These are phyloP conservation scores for Fusarium sp. DNA, from an alignment of 2,329 filamentous ascomycete genomes.

Conservation along the genomic window DNA sequence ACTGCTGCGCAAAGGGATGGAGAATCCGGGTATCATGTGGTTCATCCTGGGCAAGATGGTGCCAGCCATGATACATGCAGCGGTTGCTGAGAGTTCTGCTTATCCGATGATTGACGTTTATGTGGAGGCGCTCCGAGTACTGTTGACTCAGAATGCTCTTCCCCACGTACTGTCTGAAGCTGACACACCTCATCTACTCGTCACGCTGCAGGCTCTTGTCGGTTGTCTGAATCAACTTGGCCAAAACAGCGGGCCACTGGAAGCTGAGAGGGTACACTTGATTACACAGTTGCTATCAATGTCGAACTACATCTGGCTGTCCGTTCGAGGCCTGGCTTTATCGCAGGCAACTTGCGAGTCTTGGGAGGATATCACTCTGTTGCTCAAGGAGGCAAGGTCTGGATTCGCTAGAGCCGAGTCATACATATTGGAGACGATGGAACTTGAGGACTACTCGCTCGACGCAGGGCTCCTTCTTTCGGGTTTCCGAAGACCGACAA, in stretches of 20 bases:
- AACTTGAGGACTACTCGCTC: slow-evolving; percentile 28
- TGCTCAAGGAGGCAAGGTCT: slow-evolving; percentile 28
- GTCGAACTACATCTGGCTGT: slow-evolving; percentile 48
- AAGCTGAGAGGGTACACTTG: slow-evolving; percentile 43
- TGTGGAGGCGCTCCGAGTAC: slow-evolving; percentile 54
- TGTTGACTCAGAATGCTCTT: slow-evolving; percentile 51
- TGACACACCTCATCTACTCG: slow-evolving; percentile 48
- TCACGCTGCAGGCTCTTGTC: slow-evolving; percentile 48
- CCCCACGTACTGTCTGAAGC: slow-evolving; percentile 53
- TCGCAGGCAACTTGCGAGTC: slow-evolving; percentile 6
- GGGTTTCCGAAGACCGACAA: slow-evolving; percentile 22
- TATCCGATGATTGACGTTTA: slow-evolving; percentile 66
- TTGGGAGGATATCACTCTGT: slow-evolving; percentile 35
- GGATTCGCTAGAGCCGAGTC: slow-evolving; percentile 34
- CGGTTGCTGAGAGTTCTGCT: slow-evolving; percentile 48
- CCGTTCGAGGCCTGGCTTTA: slow-evolving; percentile 38
- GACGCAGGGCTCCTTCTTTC: slow-evolving; percentile 39
- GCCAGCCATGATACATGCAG: slow-evolving; percentile 61
- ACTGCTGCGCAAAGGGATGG: slow-evolving; percentile 63
- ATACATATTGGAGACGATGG: slow-evolving; percentile 33
- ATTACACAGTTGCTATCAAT: slow-evolving; percentile 45
- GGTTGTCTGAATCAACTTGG: slow-evolving; percentile 44
- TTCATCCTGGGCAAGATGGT: slow-evolving; percentile 67
- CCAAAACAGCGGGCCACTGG: slow-evolving; percentile 32
- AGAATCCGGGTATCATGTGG: slow-evolving; percentile 54